Conservation (phyloP, 2,329 filamentous ascomycete genomes). For the Cryphonectria parasitica region DNA sequence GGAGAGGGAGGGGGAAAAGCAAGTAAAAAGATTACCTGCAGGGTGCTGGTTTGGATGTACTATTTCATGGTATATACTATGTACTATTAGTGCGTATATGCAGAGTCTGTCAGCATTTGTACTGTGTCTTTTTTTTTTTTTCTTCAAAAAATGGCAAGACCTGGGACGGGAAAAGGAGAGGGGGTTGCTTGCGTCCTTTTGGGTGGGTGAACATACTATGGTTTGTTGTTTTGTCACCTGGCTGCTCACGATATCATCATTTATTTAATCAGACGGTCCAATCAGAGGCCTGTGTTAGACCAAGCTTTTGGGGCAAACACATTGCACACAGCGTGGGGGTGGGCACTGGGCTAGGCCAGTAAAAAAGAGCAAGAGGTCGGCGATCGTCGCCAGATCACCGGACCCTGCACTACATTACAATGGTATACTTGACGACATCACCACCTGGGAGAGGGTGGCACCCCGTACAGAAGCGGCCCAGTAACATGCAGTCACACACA, state of each 20-base stretch:
- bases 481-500: background rate
- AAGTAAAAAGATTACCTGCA: background rate
- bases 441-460: background rate
- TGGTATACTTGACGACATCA: background rate
- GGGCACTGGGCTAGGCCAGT: too few relatives aligned
- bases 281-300: background rate
- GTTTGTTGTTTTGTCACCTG: background rate
- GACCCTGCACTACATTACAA: background rate
- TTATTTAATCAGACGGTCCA: background rate
- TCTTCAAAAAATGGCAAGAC: too few relatives aligned
- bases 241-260: constrained; percentile 7
- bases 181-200: background rate
- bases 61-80: too few relatives aligned
- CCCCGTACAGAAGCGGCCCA: background rate
- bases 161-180: background rate
- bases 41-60: background rate
- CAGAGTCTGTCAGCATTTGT: background rate
- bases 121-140: background rate
- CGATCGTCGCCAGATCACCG: constrained; percentile 15
- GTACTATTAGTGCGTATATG: background rate
- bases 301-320: background rate
- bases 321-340: constrained; percentile 4
- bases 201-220: background rate
- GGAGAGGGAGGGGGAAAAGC: too few relatives aligned
- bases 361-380: constrained; percentile 5